A percentile compares a stretch with the other conserved stretches of the same genome.
Evolutionary conservation across 129 eudicot species (phyloP).

Genomic region (Ambrosia trifida): DNA sequence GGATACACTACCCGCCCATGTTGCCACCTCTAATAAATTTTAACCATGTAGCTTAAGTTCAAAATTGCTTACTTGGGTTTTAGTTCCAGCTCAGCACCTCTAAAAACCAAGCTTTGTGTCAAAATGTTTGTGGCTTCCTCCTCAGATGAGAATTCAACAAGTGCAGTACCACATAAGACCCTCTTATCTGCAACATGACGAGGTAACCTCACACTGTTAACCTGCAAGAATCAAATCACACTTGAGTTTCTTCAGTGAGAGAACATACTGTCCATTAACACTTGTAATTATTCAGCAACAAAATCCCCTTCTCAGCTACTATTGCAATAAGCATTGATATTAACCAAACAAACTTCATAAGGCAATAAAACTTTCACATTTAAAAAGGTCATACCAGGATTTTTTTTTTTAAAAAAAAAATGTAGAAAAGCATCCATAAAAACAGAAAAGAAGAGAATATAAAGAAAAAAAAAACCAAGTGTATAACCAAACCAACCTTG

Average conservation of each 20-base stretch:
- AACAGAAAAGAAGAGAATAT: not conserved
- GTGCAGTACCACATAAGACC: conserved; percentile 77
- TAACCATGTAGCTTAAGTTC: not conserved
- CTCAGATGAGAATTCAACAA: conserved; percentile 83
- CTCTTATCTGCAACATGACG: conserved; percentile 76
- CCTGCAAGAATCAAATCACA: conserved; percentile 42
- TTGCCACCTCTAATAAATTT: not conserved
- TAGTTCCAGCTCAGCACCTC: conserved; percentile 71
- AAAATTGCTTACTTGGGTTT: conserved; percentile 59
- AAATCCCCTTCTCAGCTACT: not conserved
- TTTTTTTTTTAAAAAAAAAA: too few relatives aligned
- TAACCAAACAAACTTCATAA: not conserved
- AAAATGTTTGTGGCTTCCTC: conserved; percentile 75
- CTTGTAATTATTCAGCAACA: not conserved
- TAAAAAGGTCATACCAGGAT: not conserved
- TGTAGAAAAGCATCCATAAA: not conserved
- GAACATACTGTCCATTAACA: too few relatives aligned
- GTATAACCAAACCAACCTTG: conserved; percentile 61
- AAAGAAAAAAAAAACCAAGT: too few relatives aligned
- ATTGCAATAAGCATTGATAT: not conserved
- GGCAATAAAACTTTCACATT: not conserved
- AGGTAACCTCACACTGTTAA: conserved; percentile 93
- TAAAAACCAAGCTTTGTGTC: conserved; percentile 58
- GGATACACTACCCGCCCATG: too few relatives aligned
- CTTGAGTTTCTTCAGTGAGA: conserved; percentile 9